Conservation (phyloP, 164 flowering plant genomes). For the Chimonanthus praecox region DNA sequence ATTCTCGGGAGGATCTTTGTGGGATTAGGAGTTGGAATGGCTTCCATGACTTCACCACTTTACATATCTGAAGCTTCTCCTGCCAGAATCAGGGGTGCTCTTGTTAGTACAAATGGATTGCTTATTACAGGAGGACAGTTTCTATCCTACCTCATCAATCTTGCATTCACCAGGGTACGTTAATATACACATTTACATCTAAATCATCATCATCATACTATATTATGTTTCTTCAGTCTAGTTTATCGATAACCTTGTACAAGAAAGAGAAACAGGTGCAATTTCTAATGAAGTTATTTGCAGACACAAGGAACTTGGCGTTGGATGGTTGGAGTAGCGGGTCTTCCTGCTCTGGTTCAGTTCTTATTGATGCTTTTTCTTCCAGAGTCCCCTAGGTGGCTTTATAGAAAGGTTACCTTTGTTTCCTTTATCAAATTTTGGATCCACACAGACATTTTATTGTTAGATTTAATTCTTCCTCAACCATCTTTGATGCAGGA, state of each 20-base stretch:
- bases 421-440: not conserved
- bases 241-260: not conserved
- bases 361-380: slow-evolving; percentile 61
- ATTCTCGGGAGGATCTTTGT: slow-evolving; percentile 70
- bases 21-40: slow-evolving; percentile 89
- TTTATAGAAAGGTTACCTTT: slow-evolving; percentile 54
- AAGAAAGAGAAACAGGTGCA: not conserved
- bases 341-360: slow-evolving; percentile 67
- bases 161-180: slow-evolving; percentile 61
- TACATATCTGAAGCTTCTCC: slow-evolving; percentile 93
- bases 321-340: slow-evolving; percentile 95
- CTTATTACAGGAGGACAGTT: slow-evolving; percentile 87
- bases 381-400: slow-evolving; percentile 95
- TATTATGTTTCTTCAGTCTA: not conserved
- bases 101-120: slow-evolving; percentile 75
- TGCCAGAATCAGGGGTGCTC: slow-evolving; percentile 80
- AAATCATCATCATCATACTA: not conserved
- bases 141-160: slow-evolving; percentile 63
- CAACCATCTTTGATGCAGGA: no score
- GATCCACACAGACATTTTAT: no score
- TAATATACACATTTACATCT: not conserved
- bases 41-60: slow-evolving; percentile 87
- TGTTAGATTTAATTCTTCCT: no score
- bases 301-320: slow-evolving; percentile 76
- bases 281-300: slow-evolving; percentile 13